Conservation (phyloP, 129 eudicot genomes). For the Helichrysum umbraculigerum region DNA sequence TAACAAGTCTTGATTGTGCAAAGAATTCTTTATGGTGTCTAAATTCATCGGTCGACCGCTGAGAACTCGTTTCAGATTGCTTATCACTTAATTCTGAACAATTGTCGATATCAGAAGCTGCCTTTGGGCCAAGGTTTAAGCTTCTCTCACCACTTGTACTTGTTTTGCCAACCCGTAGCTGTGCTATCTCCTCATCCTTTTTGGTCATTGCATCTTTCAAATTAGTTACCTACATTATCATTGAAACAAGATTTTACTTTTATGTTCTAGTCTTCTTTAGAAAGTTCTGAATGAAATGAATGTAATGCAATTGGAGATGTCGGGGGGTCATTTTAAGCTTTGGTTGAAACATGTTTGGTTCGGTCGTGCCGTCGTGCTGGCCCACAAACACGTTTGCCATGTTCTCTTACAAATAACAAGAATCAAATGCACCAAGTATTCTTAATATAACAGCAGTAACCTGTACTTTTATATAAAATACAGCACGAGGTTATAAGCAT, state of each 20-base stretch:
- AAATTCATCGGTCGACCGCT: constrained; percentile 47
- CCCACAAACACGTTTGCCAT: not conserved
- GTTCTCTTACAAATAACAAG: not conserved
- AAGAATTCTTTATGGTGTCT: constrained; percentile 50
- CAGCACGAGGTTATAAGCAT: not conserved
- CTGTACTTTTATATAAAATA: not conserved
- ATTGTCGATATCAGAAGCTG: constrained; percentile 51
- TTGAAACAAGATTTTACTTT: constrained; percentile 1
- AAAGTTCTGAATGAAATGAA: not conserved
- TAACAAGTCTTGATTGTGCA: constrained; percentile 42
- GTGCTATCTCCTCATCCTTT: constrained; percentile 67
- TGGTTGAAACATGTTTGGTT: not conserved
- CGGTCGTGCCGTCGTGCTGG: too few relatives aligned
- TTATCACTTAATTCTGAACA: constrained; percentile 68
- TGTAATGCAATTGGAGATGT: not conserved
- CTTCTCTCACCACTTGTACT: constrained; percentile 47
- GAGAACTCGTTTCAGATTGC: constrained; percentile 64
- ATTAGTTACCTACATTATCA: constrained; percentile 52
- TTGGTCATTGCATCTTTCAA: constrained; percentile 59
- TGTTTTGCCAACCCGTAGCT: constrained; percentile 38
- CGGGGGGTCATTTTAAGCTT: not conserved
- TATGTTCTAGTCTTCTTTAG: not conserved
- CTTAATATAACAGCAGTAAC: not conserved
- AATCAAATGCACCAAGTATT: not conserved
- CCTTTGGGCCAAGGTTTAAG: constrained; percentile 33